Conservation (phyloP, 192 early-diverging fungal species). For the Backusella psychrophila region DNA sequence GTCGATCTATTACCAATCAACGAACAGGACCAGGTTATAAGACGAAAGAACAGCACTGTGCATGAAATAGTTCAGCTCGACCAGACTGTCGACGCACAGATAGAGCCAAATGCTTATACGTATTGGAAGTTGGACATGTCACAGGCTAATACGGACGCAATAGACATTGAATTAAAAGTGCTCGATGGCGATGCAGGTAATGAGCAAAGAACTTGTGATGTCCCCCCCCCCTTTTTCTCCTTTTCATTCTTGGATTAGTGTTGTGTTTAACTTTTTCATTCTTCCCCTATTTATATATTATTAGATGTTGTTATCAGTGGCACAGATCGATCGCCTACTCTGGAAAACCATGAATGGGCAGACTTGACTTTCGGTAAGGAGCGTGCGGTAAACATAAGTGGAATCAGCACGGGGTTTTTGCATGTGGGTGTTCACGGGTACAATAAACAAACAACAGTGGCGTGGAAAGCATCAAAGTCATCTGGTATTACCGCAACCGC, state of each 20-base stretch:
- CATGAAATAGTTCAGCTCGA: conserved; percentile 3
- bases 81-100: background rate
- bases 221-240: background rate
- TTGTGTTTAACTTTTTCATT: background rate
- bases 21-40: conserved; percentile 10
- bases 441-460: conserved; percentile 1
- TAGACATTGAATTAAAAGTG: conserved; percentile 12
- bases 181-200: conserved; percentile 30
- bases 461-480: background rate
- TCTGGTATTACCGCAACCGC: conserved; percentile 1
- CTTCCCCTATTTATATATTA: conserved; percentile 5
- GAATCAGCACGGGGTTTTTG: conserved; percentile 21
- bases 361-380: conserved; percentile 38
- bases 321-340: conserved; percentile 27
- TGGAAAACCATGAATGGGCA: conserved; percentile 46
- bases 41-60: conserved; percentile 21
- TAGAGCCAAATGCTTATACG: background rate
- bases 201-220: background rate
- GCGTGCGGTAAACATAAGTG: background rate
- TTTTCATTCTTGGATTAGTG: conserved; percentile 1
- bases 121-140: conserved; percentile 19
- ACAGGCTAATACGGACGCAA: background rate
- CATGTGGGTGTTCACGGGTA: conserved; percentile 45
- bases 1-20: conserved; percentile 69
- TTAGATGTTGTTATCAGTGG: conserved; percentile 43